Base-by-base conservation (phyloP, 345 rosid genomes). In the Boechera retrofracta region DNA sequence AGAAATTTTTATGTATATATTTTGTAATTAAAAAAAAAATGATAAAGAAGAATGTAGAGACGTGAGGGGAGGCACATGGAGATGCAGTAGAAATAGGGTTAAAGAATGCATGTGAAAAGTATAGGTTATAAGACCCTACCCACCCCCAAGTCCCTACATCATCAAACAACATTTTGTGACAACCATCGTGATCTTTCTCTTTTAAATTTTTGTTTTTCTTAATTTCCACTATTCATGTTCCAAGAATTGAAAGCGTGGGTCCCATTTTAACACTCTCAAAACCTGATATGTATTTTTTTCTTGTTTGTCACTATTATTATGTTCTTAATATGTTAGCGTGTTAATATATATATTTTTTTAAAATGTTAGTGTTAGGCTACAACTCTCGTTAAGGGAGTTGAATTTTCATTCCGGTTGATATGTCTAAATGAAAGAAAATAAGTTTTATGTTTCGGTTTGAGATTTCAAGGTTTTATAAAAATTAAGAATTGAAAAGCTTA, bases 1-100 rank as follows among this genome's bases (percentile, higher is more conserved):
- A 32, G n/a, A 18, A 32, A 7, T 24, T 21, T 2, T 12, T 13
- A 5, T 57, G 13, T 44, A 59, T 32, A 72, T 61, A 51, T 61
- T 47, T 47, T 5, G 33, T 26, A 24, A 53, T 53, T 18, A 7
- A 18, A 18, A 28, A 26, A 24, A 1, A 10, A 52, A 52, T 13
- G 6, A 52, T 21, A 52, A 24, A 24, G 6, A 53, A 65, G 51
- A 64, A 66, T 24, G 69, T 42, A 67, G 74, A 73, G 78, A 45
- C 69, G 69, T 72, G 82, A 73, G 82, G 78, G 82, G 47, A 44
- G 29, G 78, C 82, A 79, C 82, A 79, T 79, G 82, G 82, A 60
- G 47, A 73, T 79, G 82, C 71, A 79, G 78, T 45, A 73, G 78
- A 73, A 79, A 79, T 67, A 79, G 78, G 82, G 82, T 73, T 79